Percentiles rank a stretch among this genome's conserved stretches.
Conservation (phyloP, 2,329 filamentous ascomycete species). For the Westerdykella aurantiaca region DNA sequence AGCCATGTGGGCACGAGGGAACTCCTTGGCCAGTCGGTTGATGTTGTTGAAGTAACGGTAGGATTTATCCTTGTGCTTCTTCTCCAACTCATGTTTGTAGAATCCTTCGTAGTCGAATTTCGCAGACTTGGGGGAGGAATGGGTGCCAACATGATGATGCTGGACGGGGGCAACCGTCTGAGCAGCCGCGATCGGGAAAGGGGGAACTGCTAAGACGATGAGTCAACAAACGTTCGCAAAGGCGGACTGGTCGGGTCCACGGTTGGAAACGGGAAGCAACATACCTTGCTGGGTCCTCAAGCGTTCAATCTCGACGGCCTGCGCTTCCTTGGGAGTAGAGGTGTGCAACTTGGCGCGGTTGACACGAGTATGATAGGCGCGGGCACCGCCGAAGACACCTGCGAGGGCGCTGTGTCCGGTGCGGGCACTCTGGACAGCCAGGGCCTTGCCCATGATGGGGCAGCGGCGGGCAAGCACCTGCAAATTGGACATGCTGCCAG, state of each 20-base stretch:
- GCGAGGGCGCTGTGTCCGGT: constrained; percentile 42
- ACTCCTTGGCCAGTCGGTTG: constrained; percentile 94
- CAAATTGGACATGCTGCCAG: constrained; percentile 93
- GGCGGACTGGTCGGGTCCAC: not conserved
- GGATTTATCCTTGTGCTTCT: constrained; percentile 99
- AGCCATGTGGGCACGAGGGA: constrained; percentile 88
- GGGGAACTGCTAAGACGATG: constrained; percentile 18
- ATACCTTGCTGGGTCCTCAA: constrained; percentile 40
- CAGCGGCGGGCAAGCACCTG: constrained; percentile 91
- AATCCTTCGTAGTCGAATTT: constrained; percentile 90
- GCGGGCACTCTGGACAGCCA: constrained; percentile 69
- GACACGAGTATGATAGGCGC: constrained; percentile 46
- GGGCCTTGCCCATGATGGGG: constrained; percentile 97
- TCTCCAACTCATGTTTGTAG: constrained; percentile 82
- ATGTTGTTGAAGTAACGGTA: constrained; percentile 99
- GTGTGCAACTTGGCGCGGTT: constrained; percentile 76
- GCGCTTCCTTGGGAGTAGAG: constrained; percentile 68
- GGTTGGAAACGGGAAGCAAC: constrained; percentile 2
- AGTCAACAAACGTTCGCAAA: not conserved
- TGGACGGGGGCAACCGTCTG: constrained; percentile 20
- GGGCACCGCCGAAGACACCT: constrained; percentile 46
- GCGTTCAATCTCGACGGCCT: constrained; percentile 58
- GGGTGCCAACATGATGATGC: constrained; percentile 35
- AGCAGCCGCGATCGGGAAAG: constrained; percentile 17
- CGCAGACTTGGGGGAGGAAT: constrained; percentile 43